Base-by-base conservation (phyloP, 2,329 filamentous ascomycete species). In the Cadophora gregata region DNA sequence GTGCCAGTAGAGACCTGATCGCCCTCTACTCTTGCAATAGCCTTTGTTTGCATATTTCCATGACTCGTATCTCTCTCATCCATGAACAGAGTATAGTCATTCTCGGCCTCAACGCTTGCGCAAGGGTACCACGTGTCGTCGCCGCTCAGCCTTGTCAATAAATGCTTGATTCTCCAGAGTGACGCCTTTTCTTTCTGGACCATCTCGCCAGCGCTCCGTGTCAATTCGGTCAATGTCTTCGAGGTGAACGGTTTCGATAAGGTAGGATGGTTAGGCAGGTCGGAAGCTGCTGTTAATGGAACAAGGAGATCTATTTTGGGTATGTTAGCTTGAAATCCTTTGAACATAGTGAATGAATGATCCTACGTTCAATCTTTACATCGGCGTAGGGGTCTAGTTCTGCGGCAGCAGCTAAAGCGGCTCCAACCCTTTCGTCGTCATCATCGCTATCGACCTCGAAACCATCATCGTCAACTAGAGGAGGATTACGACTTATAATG, bases 321-420 rank as follows among this genome's bases (percentile, higher is more conserved):
- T 77, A 76, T 79, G 74, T 78, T 69, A 75, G 69, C 62, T n/a
- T 8, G n/a, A 64, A 31, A 3, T 9, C n/a, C 21, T 1, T 25
- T 5, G 47, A 24, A 29, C 12, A n/a, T 53, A 42, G 19, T 7
- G n/a, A n/a, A 47, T 16, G 47, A 24, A 50, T 12, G 6, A 55
- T 80, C 88, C 63, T 79, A 93, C 91, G 84, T 79, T 93, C 90
- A 63, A 94, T 80, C 55, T 85, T 86, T 55, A 93, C 85, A 62
- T 88, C 88, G 59, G 88, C 85, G 75, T 94, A 96, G 0, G 92
- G 91, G 72, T 96, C 89, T 60, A 90, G 84, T 70, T 92, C 88
- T 42, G 88, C 85, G n/a, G 88, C 88, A 4, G 85, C 80, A 55
- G 86, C 83, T 59, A 86, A 81, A 50, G 88, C 88, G 59, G 89